Evolutionary conservation across 768 basidiomycete genomes (phyloP), one percentile per base, ranked within the genome.

Genomic region (Trametes cingulata): DNA sequence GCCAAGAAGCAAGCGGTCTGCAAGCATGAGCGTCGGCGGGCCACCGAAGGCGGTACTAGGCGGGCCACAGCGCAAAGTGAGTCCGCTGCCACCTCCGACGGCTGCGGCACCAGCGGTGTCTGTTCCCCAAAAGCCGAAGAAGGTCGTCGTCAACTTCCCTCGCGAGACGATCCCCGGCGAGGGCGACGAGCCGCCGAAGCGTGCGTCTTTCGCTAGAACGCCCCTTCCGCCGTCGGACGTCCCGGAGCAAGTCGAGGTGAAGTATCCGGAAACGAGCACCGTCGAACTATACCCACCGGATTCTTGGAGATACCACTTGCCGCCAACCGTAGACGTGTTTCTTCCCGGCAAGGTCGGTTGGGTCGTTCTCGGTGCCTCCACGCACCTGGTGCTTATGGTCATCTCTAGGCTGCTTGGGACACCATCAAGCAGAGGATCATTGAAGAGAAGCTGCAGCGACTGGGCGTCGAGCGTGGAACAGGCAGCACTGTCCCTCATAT

Each of bases 1-100:
- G 7, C 82, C 81, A 27, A 76, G 88, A 56, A 88, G 79, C 68
- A 80, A 87, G 71, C 80, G 90, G 42, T 83, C 89, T 57, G 81
- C 80, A 15, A 83, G 82, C 63, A 63, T 88, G 43, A 90, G 87
- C 69, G 83, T 89, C 41, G 92, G 92, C 13, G 92, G 92, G 7
- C 92, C 92, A n/a, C 92, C 92, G 9, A 94, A 93, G 71, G 92
- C 92, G 0, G 81, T 85, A 0, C 75, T 94, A 2, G 92, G 92
- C 17, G 92, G 92, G 0, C 91, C 88, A 13, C 82, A 85, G 45
- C 82, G 88, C 45, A 93, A 90, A 74, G 79, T 85, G 51, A 89
- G 86, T 71, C 90, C 90, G 12, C 74, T 88, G 59, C 80, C 84
- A 6, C 79, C 84, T 0, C 60, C 41, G 10, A 69, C 71, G 14